These are phyloP conservation scores for Neurospora sp. DNA, from an alignment of 495 filamentous ascomycete genomes.

Conservation along the genomic window DNA sequence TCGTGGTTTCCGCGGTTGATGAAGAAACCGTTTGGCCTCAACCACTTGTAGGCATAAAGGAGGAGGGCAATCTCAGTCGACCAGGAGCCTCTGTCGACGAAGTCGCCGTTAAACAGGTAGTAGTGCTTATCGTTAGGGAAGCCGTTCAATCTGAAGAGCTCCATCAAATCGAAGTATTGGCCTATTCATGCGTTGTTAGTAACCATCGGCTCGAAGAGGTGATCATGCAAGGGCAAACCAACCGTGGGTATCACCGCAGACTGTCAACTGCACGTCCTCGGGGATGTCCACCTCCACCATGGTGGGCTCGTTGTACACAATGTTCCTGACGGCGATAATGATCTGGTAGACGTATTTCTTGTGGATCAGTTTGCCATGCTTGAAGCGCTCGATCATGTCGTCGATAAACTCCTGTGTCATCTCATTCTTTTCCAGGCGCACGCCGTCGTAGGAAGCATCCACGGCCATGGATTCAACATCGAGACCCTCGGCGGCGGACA, in stretches of 20 bases:
- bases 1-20: constrained; percentile 98
- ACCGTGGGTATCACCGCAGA: constrained; percentile 98
- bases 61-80: constrained; percentile 91
- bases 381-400: constrained; percentile 94
- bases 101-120: constrained; percentile 99
- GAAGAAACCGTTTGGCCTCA: constrained; percentile 80
- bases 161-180: constrained; percentile 96
- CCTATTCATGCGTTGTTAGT: constrained; percentile 37
- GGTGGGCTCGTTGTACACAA: constrained; percentile 86
- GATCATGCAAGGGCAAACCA: constrained; percentile 14
- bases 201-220: background rate
- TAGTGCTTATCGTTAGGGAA: constrained; percentile 70
- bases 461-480: constrained; percentile 78
- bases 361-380: constrained; percentile 87
- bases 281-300: constrained; percentile 91
- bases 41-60: constrained; percentile 94
- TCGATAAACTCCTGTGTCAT: constrained; percentile 97
- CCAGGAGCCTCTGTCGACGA: constrained; percentile 96
- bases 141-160: constrained; percentile 90
- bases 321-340: constrained; percentile 73
- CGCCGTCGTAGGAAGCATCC: constrained; percentile 78
- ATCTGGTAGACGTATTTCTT: constrained; percentile 98
- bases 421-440: constrained; percentile 52
- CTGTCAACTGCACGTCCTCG: constrained; percentile 68
- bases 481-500: constrained; percentile 81